Base-by-base conservation (phyloP, 768 basidiomycete genomes). In the Mycena chlorophos region DNA sequence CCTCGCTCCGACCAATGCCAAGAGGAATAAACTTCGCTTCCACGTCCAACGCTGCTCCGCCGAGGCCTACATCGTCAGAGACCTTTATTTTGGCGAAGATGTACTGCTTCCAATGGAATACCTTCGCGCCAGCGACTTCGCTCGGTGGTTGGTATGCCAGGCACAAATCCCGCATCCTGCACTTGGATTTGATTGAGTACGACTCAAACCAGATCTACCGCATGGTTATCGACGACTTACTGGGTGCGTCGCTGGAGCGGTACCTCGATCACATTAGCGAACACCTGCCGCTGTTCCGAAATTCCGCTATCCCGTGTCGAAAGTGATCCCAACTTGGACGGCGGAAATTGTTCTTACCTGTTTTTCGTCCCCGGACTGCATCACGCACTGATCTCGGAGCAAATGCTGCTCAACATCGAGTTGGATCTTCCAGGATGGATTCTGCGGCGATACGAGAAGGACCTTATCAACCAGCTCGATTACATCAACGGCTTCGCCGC, bases 51-150 rank as follows among this genome's bases (percentile, higher is more conserved):
- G 47, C n/a, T 5, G 6, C 1, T 14, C 30, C 12, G 20, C 0
- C 4, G 51, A 57, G 0, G 1, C 2, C 12, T 52, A 39, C 20
- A 37, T 37, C 3, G 38, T 53, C 38, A 23, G 46, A 19, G 56
- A 57, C 20, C 12, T 27, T 2, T 57, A n/a, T 25, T 40, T 5
- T 19, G 45, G 46, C 1, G 51, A 52, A 13, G 51, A 30, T 27
- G 3, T 25, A 29, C 19, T 37, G 22, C 40, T 57, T 8, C 56
- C 56, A 14, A 1, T 57, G 22, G 56, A 57, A 3, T 53, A 57
- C 17, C 1, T 57, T 3, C 38, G 56, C 2, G 3, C 16, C 1
- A 27, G 37, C 2, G n/a, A 3, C 1, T 57, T 57, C 39, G 46
- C 52, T 0, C 16, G 3, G 29, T 14, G 50, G 28, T 1, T 52